Percentiles rank a stretch among this genome's conserved stretches.
These are phyloP conservation scores for Zygoascus hellenicus DNA, from an alignment of 1,139 yeast genomes.

Conservation along the genomic window DNA sequence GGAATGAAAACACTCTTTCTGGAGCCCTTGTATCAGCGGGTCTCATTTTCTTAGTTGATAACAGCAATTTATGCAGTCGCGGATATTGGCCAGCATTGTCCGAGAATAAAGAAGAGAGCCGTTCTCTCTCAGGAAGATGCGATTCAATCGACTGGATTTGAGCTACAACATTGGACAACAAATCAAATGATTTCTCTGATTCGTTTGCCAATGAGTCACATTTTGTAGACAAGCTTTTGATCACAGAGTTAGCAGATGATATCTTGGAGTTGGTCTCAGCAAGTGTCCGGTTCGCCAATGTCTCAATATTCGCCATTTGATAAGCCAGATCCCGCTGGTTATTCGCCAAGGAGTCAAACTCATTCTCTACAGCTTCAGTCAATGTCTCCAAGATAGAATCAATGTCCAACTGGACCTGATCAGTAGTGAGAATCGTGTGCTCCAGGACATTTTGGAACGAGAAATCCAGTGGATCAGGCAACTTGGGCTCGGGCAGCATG, in stretches of 20 bases:
- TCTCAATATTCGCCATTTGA: conserved; percentile 20
- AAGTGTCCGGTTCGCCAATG: conserved; percentile 18
- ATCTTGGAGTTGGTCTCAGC: conserved; percentile 16
- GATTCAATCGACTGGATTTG: conserved; percentile 23
- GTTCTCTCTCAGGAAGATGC: conserved; percentile 24
- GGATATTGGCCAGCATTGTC: conserved; percentile 31
- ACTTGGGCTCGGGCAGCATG: conserved; percentile 11
- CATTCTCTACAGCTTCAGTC: conserved; percentile 19
- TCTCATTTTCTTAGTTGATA: conserved; percentile 3
- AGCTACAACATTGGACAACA: conserved; percentile 17
- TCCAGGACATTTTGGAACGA: conserved; percentile 14
- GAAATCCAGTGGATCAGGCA: conserved; percentile 17
- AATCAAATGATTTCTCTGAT: conserved; percentile 18
- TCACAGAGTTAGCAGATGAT: conserved; percentile 13
- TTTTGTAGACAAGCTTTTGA: conserved; percentile 14
- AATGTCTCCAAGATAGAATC: conserved; percentile 14
- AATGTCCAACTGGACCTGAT: conserved; percentile 14
- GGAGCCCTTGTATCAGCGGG: background rate
- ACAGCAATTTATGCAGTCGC: conserved; percentile 22
- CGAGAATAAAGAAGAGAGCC: conserved; percentile 21
- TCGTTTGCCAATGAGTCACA: conserved; percentile 15
- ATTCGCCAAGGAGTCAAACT: conserved; percentile 15
- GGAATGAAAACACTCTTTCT: background rate
- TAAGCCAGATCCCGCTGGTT: conserved; percentile 19
- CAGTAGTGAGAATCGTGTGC: conserved; percentile 13